Conservation (phyloP, 441 rosid species). For the Isatis lusitanica region DNA sequence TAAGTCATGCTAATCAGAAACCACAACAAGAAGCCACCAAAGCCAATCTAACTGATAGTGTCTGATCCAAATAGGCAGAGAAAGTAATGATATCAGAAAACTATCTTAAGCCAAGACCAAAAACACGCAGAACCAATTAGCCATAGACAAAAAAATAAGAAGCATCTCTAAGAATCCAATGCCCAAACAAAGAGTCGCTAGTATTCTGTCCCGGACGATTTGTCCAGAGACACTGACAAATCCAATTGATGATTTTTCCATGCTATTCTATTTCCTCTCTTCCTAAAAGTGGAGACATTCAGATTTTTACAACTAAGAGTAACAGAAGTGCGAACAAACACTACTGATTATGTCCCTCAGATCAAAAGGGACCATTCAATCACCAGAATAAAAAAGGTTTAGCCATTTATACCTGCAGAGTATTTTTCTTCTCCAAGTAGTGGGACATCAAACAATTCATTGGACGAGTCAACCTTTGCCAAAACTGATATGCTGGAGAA, state of each 20-base stretch:
- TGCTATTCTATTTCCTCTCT: background rate
- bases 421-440: slow-evolving; percentile 63
- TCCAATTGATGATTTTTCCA: background rate
- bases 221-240: slow-evolving; percentile 16
- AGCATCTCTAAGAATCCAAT: background rate
- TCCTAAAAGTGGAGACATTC: background rate
- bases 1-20: slow-evolving; percentile 14
- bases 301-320: slow-evolving; percentile 6
- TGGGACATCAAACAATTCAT: slow-evolving; percentile 73
- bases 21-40: background rate
- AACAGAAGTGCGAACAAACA: slow-evolving; percentile 9
- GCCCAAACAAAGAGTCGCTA: background rate
- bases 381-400: slow-evolving; percentile 5
- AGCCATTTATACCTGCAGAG: slow-evolving; percentile 57
- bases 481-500: slow-evolving; percentile 40
- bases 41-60: background rate
- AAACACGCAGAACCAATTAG: background rate
- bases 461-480: slow-evolving; percentile 49
- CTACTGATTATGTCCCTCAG: background rate
- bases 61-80: background rate
- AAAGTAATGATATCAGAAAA: background rate
- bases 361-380: slow-evolving; percentile 8
- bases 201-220: background rate
- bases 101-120: background rate
- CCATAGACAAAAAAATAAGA: background rate